A percentile compares a stretch with the other conserved stretches of the same genome.
Evolutionary conservation across 2,329 filamentous ascomycete species (phyloP).

Genomic region (Nectriaceae sp.): DNA sequence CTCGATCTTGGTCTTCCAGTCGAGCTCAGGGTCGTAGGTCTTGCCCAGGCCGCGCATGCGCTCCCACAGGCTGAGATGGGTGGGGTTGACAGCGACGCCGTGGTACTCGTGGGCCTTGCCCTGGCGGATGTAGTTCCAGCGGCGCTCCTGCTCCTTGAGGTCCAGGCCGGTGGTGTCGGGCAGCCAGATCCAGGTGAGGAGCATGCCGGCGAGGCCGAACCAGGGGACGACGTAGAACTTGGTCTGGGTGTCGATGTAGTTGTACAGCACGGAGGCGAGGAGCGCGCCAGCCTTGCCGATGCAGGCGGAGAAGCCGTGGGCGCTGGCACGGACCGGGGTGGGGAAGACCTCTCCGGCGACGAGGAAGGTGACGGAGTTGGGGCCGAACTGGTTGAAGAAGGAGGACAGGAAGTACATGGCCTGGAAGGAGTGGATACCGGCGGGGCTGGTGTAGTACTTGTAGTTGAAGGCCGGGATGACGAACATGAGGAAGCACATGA

Average conservation of each 20-base stretch:
- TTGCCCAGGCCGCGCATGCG: conserved; percentile 76
- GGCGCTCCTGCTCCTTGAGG: conserved; percentile 94
- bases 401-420: conserved; percentile 97
- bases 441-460: conserved; percentile 73
- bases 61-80: conserved; percentile 89
- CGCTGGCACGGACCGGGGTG: conserved; percentile 87
- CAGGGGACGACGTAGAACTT: conserved; percentile 94
- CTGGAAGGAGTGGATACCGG: conserved; percentile 85
- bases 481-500: conserved; percentile 92
- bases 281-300: conserved; percentile 88
- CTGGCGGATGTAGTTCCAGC: conserved; percentile 83
- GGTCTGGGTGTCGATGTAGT: conserved; percentile 82
- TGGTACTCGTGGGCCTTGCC: conserved; percentile 84
- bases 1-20: conserved; percentile 81
- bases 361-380: conserved; percentile 95
- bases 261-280: conserved; percentile 85
- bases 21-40: conserved; percentile 78
- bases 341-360: conserved; percentile 97
- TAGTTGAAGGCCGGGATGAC: conserved; percentile 88
- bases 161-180: conserved; percentile 97
- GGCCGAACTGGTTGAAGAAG: conserved; percentile 99
- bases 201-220: conserved; percentile 87
- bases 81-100: conserved; percentile 86
- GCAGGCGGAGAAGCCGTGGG: conserved; percentile 93
- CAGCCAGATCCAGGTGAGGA: conserved; percentile 82